Evolutionary conservation across 2,329 filamentous ascomycete genomes (phyloP), one percentile per base, ranked within the genome.

Genomic region (Tothia fuscella): DNA sequence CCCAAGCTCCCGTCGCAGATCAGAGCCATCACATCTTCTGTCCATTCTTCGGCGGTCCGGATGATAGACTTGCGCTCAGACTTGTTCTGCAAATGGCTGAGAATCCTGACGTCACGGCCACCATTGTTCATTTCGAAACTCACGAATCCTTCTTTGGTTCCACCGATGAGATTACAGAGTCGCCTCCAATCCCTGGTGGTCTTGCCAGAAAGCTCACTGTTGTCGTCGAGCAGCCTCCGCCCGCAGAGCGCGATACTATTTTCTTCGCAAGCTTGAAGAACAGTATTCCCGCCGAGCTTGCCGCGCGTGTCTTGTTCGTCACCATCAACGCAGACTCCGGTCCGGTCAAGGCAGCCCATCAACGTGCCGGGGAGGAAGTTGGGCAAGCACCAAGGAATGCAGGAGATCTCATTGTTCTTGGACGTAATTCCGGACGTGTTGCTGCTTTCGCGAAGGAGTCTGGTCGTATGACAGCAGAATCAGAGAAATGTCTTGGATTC

Each of bases 71-170:
- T 4, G 88, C 87, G 0, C 69, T 96, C 1, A 71, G 79, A 1
- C 74, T 96, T 19, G 81, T 89, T 3, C 68, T 96, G 3, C 89
- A 95, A 54, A 71, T 98, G 1, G 84, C 80, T 1, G 78, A 80
- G 56, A 91, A 87, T 52, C 71, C 76, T 3, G 75, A 82, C 32
- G 76, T 94, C 20, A 88, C 84, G 0, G 84, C 79, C 0, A 89
- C 83, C 0, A 72, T 95, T 24, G 66, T 82, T 1, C 77, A 78
- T 46, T 68, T 84, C 43, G 57, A 64, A 28, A 49, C 58, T 2
- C 49, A 53, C 2, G 49, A 52, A 4, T 44, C 42, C 0, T 48
- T 54, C 33, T 45, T 53, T n/a, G 16, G 7, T 16, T n/a, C 29
- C 12, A 4, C 19, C 26, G 28, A 26, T 6, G 21, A 40, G 16